Evolutionary conservation across 257 asterid genomes (phyloP).

Genomic region (Leonotis leonurus): DNA sequence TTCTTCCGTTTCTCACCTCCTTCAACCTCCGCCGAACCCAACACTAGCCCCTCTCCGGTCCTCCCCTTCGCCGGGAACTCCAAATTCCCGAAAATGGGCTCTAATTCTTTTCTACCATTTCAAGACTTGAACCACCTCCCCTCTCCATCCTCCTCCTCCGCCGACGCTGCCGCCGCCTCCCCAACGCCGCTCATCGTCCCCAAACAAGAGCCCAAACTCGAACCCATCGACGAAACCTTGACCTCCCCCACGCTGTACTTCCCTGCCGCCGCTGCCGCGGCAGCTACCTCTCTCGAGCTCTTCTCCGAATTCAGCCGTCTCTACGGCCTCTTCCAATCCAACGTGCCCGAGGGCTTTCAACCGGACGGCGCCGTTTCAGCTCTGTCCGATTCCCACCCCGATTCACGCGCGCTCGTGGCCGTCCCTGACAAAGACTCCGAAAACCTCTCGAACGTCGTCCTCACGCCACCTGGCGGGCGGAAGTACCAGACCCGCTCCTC

Average conservation of each 20-base stretch:
- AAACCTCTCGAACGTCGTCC: conserved; percentile 30
- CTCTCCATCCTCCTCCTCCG: conserved; percentile 13
- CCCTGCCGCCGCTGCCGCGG: background rate
- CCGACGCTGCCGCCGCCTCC: background rate
- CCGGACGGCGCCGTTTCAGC: conserved; percentile 4
- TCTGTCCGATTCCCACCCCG: conserved; percentile 25
- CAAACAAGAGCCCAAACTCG: conserved; percentile 49
- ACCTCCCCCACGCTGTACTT: conserved; percentile 11
- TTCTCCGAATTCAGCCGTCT: conserved; percentile 46
- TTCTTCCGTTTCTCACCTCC: conserved; percentile 10
- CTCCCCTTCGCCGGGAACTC: background rate
- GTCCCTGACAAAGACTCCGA: conserved; percentile 22
- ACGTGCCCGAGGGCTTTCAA: conserved; percentile 21
- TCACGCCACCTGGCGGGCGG: conserved; percentile 20
- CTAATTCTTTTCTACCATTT: conserved; percentile 25
- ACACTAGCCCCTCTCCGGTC: conserved; percentile 4
- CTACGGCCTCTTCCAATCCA: conserved; percentile 33
- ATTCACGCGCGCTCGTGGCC: conserved; percentile 45
- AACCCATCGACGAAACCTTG: conserved; percentile 45
- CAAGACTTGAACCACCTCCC: conserved; percentile 38
- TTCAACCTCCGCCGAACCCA: conserved; percentile 2
- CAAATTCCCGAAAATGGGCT: conserved; percentile 12
- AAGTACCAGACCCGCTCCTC: conserved; percentile 50
- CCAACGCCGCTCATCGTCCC: conserved; percentile 19
- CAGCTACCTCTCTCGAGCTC: background rate